These are phyloP conservation scores for Neonectria punicea DNA, from an alignment of 2,329 filamentous ascomycete genomes.

Conservation along the genomic window DNA sequence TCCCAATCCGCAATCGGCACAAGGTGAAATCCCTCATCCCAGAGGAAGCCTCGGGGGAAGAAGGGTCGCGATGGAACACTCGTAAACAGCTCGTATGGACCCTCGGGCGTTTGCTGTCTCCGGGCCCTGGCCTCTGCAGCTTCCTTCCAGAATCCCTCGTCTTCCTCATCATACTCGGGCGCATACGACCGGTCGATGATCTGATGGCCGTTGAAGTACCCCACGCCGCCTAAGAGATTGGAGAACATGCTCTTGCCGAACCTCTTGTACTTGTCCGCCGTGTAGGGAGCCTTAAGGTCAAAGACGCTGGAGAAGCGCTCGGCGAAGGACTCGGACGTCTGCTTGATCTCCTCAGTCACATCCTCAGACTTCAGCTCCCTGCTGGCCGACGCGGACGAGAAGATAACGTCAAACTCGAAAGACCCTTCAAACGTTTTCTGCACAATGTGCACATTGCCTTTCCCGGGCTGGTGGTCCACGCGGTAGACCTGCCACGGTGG, in stretches of 20 bases:
- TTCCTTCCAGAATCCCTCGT: conserved; percentile 95
- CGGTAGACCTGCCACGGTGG: conserved; percentile 89
- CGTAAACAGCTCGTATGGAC: conserved; percentile 89
- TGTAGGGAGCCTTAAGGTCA: conserved; percentile 79
- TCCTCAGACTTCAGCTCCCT: conserved; percentile 67
- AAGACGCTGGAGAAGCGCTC: conserved; percentile 76
- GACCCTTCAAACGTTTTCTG: conserved; percentile 91
- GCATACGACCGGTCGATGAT: conserved; percentile 91
- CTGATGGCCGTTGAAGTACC: conserved; percentile 92
- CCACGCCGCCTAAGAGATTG: conserved; percentile 92
- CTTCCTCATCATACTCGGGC: conserved; percentile 93
- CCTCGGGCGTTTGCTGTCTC: conserved; percentile 76
- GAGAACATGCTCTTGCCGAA: conserved; percentile 94
- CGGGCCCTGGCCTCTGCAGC: conserved; percentile 80
- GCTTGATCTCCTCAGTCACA: conserved; percentile 75
- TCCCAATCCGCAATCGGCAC: conserved; percentile 95
- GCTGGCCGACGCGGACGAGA: conserved; percentile 78
- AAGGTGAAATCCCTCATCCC: conserved; percentile 98
- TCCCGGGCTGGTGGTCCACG: conserved; percentile 72
- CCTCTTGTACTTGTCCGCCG: conserved; percentile 74
- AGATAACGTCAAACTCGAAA: conserved; percentile 94
- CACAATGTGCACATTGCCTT: conserved; percentile 85
- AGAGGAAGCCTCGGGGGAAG: conserved; percentile 95
- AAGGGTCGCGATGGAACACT: conserved; percentile 93
- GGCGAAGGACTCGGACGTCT: conserved; percentile 74